Evolutionary conservation across 2,329 filamentous ascomycete species (phyloP).

Genomic region (Fusarium veterinarium): DNA sequence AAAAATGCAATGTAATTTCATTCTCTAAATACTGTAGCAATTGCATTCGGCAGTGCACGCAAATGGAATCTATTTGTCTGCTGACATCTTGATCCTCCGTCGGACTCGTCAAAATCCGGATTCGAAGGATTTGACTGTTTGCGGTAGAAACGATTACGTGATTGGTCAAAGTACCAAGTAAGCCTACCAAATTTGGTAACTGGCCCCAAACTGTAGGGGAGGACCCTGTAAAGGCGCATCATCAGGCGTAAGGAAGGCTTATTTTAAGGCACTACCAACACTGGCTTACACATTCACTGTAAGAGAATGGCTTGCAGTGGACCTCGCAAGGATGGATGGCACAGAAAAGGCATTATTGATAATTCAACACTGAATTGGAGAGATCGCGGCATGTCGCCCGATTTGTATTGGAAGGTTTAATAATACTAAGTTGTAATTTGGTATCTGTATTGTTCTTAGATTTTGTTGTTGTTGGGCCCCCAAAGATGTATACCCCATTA

Average conservation of each 20-base stretch:
- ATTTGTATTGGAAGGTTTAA: slow-evolving; percentile 7
- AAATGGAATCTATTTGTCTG: not conserved
- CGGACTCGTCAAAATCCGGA: not conserved
- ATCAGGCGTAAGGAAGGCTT: slow-evolving; percentile 27
- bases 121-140: slow-evolving; percentile 18
- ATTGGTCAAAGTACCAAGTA: slow-evolving; percentile 17
- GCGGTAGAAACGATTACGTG: not conserved
- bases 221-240: slow-evolving; percentile 31
- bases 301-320: not conserved
- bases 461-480: slow-evolving; percentile 5
- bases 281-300: not conserved
- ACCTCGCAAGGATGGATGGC: not conserved
- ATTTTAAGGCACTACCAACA: not conserved
- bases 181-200: slow-evolving; percentile 34
- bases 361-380: not conserved
- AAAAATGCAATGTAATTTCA: not conserved
- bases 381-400: slow-evolving; percentile 8
- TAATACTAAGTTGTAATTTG: slow-evolving; percentile 6
- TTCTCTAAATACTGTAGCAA: not conserved
- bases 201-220: slow-evolving; percentile 9
- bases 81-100: slow-evolving; percentile 1
- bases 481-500: slow-evolving; percentile 11
- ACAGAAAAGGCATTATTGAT: not conserved
- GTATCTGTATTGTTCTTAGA: slow-evolving; percentile 19
- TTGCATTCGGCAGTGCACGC: not conserved